Evolutionary conservation across 116 monocot species (phyloP).

Genomic region (Zostera marina): DNA sequence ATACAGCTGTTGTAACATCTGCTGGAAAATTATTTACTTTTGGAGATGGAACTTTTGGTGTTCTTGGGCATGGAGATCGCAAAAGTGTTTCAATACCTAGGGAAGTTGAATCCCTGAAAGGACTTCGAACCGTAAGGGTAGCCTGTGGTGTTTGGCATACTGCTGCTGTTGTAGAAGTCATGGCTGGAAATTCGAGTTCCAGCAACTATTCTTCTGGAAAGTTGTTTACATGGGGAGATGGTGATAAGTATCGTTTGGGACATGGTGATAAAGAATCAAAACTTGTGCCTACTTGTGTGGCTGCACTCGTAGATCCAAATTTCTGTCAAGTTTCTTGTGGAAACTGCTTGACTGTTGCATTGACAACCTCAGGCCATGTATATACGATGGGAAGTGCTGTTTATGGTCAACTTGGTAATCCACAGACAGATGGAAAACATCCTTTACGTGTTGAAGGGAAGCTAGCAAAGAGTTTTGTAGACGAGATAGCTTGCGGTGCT

Average conservation of each 20-base stretch:
- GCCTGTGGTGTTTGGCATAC: slow-evolving; percentile 99
- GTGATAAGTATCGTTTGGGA: slow-evolving; percentile 83
- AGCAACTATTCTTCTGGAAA: slow-evolving; percentile 79
- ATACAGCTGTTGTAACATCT: slow-evolving; percentile 82
- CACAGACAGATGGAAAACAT: slow-evolving; percentile 60
- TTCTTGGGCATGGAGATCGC: slow-evolving; percentile 82
- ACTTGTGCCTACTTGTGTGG: slow-evolving; percentile 89
- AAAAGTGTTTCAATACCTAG: slow-evolving; percentile 48
- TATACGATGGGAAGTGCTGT: slow-evolving; percentile 87
- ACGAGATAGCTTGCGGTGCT: slow-evolving; percentile 89
- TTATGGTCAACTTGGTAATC: slow-evolving; percentile 96
- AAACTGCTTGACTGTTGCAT: slow-evolving; percentile 75
- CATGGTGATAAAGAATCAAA: slow-evolving; percentile 80
- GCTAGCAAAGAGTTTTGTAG: slow-evolving; percentile 63
- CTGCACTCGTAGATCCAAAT: slow-evolving; percentile 71
- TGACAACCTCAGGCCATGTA: slow-evolving; percentile 87
- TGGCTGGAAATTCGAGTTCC: slow-evolving; percentile 66
- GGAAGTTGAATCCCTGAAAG: slow-evolving; percentile 83
- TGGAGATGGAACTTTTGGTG: slow-evolving; percentile 97
- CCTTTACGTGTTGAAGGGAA: slow-evolving; percentile 80
- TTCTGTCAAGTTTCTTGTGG: slow-evolving; percentile 96
- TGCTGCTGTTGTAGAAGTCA: slow-evolving; percentile 93
- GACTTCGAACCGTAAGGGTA: slow-evolving; percentile 68
- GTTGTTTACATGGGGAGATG: slow-evolving; percentile 96
- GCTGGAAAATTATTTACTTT: slow-evolving; percentile 89